These are phyloP conservation scores for Gastrolobium bilobum DNA, from an alignment of 306 rosid species.

Conservation along the genomic window DNA sequence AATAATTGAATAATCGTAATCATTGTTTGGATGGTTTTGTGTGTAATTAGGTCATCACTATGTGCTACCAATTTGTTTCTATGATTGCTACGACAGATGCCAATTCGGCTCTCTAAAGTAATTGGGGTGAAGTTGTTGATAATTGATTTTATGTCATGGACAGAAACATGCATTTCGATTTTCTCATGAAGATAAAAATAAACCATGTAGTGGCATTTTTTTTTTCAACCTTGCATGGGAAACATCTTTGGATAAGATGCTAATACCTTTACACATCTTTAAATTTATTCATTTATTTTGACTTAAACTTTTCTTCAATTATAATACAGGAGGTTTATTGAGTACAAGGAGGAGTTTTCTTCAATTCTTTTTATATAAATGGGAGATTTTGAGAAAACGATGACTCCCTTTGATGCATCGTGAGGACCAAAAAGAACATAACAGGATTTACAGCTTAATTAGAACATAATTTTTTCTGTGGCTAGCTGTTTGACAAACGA, in stretches of 20 bases:
- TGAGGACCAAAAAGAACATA: too few species aligned
- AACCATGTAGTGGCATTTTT: constrained; percentile 1
- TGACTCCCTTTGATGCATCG: too few species aligned
- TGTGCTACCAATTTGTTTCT: neutral
- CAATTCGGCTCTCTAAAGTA: constrained; percentile 3
- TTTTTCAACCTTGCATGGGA: constrained; percentile 17
- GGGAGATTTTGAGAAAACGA: neutral
- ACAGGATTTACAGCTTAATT: too few species aligned
- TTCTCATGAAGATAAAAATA: neutral
- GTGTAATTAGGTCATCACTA: constrained; percentile 15
- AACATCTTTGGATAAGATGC: constrained; percentile 43
- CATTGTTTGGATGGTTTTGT: neutral
- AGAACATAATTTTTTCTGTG: too few species aligned
- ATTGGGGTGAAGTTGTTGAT: constrained; percentile 14
- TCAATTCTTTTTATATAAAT: neutral
- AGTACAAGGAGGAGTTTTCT: neutral
- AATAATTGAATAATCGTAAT: neutral
- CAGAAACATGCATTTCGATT: constrained; percentile 4
- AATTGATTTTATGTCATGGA: constrained; percentile 20
- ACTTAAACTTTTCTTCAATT: neutral
- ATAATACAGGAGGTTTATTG: neutral
- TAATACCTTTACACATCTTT: neutral
- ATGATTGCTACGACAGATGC: neutral
- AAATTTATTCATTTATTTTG: neutral
- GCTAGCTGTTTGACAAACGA: too few species aligned